Conservation (phyloP, 768 basidiomycete species). For the Inosperma sp. region DNA sequence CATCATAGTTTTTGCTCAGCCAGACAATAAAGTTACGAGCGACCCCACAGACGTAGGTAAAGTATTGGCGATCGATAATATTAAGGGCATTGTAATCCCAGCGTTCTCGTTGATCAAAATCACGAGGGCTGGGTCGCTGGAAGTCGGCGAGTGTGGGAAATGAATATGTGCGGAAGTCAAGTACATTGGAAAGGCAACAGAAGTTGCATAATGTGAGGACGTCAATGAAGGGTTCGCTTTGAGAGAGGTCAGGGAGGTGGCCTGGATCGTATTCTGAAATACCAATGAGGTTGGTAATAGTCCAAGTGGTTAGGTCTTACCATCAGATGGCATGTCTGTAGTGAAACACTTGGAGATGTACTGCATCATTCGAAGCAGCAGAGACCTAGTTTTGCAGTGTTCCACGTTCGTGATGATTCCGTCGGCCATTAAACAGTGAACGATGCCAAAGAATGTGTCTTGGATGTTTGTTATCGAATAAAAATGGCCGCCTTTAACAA, state of each 20-base stretch:
- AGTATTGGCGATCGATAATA: background rate
- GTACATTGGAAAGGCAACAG: background rate
- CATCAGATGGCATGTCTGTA: background rate
- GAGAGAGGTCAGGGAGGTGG: background rate
- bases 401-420: no score
- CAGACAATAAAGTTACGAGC: background rate
- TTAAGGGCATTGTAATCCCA: background rate
- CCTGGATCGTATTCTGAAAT: background rate
- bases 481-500: no score
- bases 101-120: background rate
- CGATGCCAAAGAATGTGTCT: no score
- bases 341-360: no score
- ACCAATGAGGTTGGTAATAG: background rate
- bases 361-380: no score
- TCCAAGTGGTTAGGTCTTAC: background rate
- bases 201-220: slow-evolving; percentile 2
- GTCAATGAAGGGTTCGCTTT: background rate
- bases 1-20: background rate
- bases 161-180: slow-evolving; percentile 2
- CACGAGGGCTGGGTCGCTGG: background rate
- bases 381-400: no score
- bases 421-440: no score
- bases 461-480: no score
- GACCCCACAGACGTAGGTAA: background rate
- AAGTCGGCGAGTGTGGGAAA: background rate